Conservation (phyloP, 179 eudicot species). For the Dionaea muscipula region DNA sequence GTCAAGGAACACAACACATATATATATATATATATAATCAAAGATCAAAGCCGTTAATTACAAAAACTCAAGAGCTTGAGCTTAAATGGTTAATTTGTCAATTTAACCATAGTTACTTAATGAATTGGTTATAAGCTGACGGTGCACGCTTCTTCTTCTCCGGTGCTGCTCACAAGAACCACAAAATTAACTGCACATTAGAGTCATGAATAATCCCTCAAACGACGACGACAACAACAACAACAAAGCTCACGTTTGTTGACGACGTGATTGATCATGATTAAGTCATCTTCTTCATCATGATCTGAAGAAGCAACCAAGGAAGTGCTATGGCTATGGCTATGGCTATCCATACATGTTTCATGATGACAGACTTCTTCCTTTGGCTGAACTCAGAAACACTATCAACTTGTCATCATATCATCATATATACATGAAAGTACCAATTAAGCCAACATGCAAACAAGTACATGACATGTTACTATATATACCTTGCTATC, state of each 20-base stretch:
- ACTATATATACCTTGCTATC: not conserved
- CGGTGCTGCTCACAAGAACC: conserved; percentile 41
- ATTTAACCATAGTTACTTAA: conserved; percentile 34
- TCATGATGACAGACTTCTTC: conserved; percentile 1
- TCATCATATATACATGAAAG: no score
- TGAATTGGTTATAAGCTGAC: conserved; percentile 65
- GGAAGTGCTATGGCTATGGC: conserved; percentile 28
- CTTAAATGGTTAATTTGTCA: not conserved
- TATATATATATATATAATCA: not conserved
- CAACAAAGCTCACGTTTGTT: conserved; percentile 36
- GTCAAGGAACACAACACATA: not conserved
- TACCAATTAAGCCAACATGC: no score
- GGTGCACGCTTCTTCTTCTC: conserved; percentile 76
- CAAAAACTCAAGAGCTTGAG: not conserved
- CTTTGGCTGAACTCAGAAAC: conserved; percentile 4
- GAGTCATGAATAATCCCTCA: no score
- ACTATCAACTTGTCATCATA: not conserved
- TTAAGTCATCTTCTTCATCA: conserved; percentile 25
- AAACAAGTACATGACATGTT: not conserved
- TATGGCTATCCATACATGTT: conserved; percentile 21
- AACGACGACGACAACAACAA: no score
- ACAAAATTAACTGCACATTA: not conserved
- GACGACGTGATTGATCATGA: conserved; percentile 24
- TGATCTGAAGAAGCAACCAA: conserved; percentile 41
- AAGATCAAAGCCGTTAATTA: not conserved